Conservation (phyloP, 306 rosid species). For the Vicia villosa region DNA sequence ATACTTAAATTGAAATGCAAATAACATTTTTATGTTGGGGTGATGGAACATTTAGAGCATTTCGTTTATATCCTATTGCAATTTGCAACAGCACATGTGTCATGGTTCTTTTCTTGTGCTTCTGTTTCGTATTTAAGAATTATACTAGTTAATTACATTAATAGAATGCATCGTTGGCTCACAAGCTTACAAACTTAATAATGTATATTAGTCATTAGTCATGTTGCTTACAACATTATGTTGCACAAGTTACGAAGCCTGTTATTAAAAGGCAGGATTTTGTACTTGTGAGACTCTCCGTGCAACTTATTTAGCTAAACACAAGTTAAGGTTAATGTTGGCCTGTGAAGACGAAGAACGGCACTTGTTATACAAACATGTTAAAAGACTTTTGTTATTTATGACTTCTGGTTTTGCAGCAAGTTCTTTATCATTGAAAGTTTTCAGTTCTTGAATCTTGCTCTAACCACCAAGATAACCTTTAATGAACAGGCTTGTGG, state of each 20-base stretch:
- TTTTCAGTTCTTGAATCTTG: conserved; percentile 26
- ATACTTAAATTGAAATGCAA: not conserved
- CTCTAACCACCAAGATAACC: conserved; percentile 19
- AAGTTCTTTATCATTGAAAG: conserved; percentile 23
- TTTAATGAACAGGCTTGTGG: conserved; percentile 69
- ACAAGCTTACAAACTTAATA: not conserved
- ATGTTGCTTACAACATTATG: not conserved
- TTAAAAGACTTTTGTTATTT: conserved; percentile 13
- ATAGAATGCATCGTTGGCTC: not conserved
- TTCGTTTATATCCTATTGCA: conserved; percentile 1
- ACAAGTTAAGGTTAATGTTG: conserved; percentile 17
- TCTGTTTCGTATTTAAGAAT: not conserved
- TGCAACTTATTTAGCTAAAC: conserved; percentile 26
- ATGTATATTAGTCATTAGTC: conserved; percentile 1
- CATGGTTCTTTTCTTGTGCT: not conserved
- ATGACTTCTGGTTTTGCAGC: conserved; percentile 21
- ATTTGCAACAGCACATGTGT: conserved; percentile 10
- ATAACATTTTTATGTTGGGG: not conserved
- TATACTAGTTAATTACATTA: too few relatives aligned
- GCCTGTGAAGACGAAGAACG: not conserved
- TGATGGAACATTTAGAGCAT: conserved; percentile 11
- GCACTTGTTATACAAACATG: conserved; percentile 2
- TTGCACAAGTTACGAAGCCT: not conserved
- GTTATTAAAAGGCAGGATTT: too few relatives aligned
- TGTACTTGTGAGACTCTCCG: not conserved